A percentile compares a stretch with the other conserved stretches of the same genome.
These are phyloP conservation scores for Spizellomyces punctatus DNA, from an alignment of 192 early-diverging fungal species.

Conservation along the genomic window DNA sequence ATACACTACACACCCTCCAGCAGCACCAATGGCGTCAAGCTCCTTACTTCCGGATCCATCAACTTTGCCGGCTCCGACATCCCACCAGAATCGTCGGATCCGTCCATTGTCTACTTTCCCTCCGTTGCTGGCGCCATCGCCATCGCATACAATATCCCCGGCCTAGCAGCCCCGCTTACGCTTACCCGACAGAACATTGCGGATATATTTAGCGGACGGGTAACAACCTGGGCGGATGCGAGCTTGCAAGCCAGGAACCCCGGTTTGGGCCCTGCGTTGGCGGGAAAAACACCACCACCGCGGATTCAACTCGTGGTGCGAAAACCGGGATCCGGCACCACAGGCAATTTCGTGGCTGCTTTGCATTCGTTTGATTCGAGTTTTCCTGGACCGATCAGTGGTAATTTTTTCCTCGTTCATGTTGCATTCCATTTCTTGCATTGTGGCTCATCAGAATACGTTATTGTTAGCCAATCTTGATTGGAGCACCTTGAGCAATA, in stretches of 20 bases:
- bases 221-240: conserved; percentile 25
- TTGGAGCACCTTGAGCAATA: too few species aligned
- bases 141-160: conserved; percentile 23
- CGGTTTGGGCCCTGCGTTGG: neutral
- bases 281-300: too few species aligned
- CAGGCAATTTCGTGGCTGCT: too few species aligned
- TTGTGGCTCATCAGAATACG: too few species aligned
- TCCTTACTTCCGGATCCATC: neutral
- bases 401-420: too few species aligned
- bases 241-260: conserved; percentile 6
- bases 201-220: conserved; percentile 13
- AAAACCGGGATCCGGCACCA: too few species aligned
- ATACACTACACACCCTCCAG: neutral
- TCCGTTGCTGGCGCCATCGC: conserved; percentile 14
- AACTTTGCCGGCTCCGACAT: conserved; percentile 14
- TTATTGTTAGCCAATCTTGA: too few species aligned
- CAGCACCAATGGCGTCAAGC: neutral
- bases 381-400: too few species aligned
- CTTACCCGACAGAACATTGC: conserved; percentile 20
- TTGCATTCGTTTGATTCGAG: too few species aligned
- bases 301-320: too few species aligned
- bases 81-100: neutral
- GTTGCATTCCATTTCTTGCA: too few species aligned
- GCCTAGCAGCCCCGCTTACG: neutral
- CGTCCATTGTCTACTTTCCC: neutral